These are phyloP conservation scores for Trichosporon faecale DNA, from an alignment of 1,284 basidiomycete genomes.

Conservation along the genomic window DNA sequence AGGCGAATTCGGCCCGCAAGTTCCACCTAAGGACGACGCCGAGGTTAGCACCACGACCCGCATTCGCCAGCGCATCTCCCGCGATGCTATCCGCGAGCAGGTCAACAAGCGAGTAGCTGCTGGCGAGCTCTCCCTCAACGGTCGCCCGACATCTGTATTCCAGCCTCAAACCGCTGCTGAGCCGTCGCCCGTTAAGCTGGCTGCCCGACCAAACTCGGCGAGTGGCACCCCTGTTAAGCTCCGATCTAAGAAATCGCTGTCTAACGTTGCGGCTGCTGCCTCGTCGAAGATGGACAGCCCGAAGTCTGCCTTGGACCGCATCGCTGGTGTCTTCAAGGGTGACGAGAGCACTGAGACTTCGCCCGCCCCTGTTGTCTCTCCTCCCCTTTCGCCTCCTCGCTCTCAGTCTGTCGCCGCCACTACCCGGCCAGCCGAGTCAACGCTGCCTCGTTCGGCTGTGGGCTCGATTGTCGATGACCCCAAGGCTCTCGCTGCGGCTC, in stretches of 20 bases:
- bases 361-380: not conserved
- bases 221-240: conserved; percentile 12
- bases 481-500: conserved; percentile 17
- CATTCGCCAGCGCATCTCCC: conserved; percentile 50
- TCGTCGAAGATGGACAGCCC: conserved; percentile 27
- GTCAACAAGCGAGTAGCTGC: conserved; percentile 44
- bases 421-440: not conserved
- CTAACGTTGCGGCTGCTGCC: not conserved
- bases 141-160: conserved; percentile 4
- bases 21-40: conserved; percentile 6
- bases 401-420: not conserved
- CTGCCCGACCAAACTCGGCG: conserved; percentile 10
- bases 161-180: not conserved
- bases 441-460: conserved; percentile 2
- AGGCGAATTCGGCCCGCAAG: conserved; percentile 19
- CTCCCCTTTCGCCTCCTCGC: not conserved
- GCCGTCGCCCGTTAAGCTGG: conserved; percentile 6
- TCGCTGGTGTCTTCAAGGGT: conserved; percentile 17
- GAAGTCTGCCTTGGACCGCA: conserved; percentile 41
- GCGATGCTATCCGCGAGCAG: conserved; percentile 49
- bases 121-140: conserved; percentile 27
- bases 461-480: conserved; percentile 20
- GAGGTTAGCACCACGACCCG: conserved; percentile 30
- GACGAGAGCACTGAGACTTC: not conserved
- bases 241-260: not conserved